Evolutionary conservation across 2,329 filamentous ascomycete genomes (phyloP).

Genomic region (Cryphonectria japonica): DNA sequence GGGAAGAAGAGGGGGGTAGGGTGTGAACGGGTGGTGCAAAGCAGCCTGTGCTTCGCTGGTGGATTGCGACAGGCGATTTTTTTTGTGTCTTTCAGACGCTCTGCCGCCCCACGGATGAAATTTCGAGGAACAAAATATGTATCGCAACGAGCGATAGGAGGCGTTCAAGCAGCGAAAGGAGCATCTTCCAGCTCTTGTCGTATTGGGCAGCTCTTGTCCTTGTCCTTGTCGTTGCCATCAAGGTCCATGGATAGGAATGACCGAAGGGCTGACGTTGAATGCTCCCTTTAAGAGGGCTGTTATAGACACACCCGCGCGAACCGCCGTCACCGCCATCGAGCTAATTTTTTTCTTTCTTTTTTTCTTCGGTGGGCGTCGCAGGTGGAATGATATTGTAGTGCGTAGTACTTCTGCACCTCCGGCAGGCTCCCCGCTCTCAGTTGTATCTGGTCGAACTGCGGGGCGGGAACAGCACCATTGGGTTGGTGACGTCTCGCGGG

Average conservation of each 20-base stretch:
- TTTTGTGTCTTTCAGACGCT: not conserved
- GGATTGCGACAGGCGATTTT: not conserved
- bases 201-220: not conserved
- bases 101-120: not conserved
- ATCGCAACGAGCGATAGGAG: not conserved
- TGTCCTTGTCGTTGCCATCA: constrained; percentile 4
- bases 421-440: constrained; percentile 5
- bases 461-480: constrained; percentile 15
- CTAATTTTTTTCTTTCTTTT: not conserved
- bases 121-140: constrained; percentile 18
- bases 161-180: not conserved
- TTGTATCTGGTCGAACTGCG: constrained; percentile 20
- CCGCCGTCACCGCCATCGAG: constrained; percentile 18
- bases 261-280: not conserved
- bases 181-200: not conserved
- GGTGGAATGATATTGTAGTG: not conserved
- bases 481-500: constrained; percentile 8
- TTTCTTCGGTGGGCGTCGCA: not conserved
- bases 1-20: not conserved
- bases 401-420: not conserved
- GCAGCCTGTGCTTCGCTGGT: not conserved
- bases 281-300: constrained; percentile 11
- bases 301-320: constrained; percentile 21
- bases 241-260: constrained; percentile 6
- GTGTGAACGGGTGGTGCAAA: not conserved